A percentile compares a stretch with the other conserved stretches of the same genome.
Conservation (phyloP, 2,329 filamentous ascomycete species). For the Xylaria sp. region DNA sequence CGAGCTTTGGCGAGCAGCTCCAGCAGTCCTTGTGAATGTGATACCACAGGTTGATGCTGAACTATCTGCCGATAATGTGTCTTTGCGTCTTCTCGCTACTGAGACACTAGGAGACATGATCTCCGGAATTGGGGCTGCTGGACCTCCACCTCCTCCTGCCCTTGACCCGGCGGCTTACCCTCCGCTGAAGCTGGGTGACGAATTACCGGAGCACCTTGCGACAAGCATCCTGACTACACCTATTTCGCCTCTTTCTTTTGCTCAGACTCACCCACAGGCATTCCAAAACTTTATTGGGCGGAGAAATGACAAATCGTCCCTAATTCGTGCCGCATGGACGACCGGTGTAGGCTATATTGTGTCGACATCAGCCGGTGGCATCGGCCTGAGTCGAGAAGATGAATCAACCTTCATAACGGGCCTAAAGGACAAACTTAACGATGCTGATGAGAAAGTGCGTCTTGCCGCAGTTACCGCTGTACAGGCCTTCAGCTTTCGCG, state of each 20-base stretch:
- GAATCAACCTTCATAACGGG: constrained; percentile 75
- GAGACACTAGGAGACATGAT: constrained; percentile 96
- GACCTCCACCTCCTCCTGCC: constrained; percentile 72
- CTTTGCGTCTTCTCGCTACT: constrained; percentile 84
- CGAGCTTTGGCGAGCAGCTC: constrained; percentile 92
- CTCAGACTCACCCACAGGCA: constrained; percentile 76
- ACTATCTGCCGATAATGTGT: constrained; percentile 85
- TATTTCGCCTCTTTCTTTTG: constrained; percentile 86
- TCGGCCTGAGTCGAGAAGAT: constrained; percentile 83
- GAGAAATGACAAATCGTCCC: constrained; percentile 82
- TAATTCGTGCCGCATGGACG: constrained; percentile 86
- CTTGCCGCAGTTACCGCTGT: constrained; percentile 87
- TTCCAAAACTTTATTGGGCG: constrained; percentile 87
- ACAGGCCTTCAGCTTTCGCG: constrained; percentile 77
- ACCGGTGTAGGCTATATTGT: constrained; percentile 84
- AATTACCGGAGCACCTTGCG: constrained; percentile 55
- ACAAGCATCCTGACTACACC: constrained; percentile 77
- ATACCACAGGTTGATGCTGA: constrained; percentile 94
- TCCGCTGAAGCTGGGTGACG: constrained; percentile 69
- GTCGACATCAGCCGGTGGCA: constrained; percentile 87
- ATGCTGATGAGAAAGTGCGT: constrained; percentile 89
- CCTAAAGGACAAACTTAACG: constrained; percentile 80
- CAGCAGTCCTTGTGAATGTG: constrained; percentile 87
- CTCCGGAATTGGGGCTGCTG: constrained; percentile 89
- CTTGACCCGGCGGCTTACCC: constrained; percentile 87